Conservation (phyloP, 352 stramenopile genomes). For the Globisporangium viniferum region DNA sequence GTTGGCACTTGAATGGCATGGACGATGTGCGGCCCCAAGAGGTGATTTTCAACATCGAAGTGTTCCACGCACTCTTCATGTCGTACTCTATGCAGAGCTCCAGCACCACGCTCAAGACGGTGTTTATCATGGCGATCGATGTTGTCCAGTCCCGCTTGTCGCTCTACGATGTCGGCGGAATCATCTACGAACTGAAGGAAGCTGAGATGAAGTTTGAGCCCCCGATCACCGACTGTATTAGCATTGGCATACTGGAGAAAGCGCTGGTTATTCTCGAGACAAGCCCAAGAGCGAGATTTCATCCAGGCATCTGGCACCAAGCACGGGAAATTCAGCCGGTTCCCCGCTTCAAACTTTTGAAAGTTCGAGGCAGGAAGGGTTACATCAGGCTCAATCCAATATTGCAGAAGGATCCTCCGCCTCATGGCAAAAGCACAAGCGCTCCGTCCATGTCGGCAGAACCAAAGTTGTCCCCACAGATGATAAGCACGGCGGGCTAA, state of each 20-base stretch:
- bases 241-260: neutral
- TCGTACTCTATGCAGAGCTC: neutral
- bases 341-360: no score
- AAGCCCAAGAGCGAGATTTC: neutral
- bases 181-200: neutral
- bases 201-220: neutral
- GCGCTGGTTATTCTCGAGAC: neutral
- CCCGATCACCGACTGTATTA: no score
- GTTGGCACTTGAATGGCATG: neutral
- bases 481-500: no score
- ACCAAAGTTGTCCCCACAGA: no score
- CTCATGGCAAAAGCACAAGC: no score
- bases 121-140: neutral
- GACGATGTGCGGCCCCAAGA: neutral
- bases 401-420: no score
- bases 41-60: slow-evolving; percentile 3
- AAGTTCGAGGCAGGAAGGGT: no score
- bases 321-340: neutral
- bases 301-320: neutral
- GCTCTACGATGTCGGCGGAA: neutral
- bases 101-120: neutral
- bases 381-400: no score
- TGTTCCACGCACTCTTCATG: slow-evolving; percentile 1
- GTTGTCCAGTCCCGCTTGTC: neutral
- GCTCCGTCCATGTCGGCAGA: no score